Evolutionary conservation across 768 basidiomycete species (phyloP).

Genomic region (Lyophyllum atratum): DNA sequence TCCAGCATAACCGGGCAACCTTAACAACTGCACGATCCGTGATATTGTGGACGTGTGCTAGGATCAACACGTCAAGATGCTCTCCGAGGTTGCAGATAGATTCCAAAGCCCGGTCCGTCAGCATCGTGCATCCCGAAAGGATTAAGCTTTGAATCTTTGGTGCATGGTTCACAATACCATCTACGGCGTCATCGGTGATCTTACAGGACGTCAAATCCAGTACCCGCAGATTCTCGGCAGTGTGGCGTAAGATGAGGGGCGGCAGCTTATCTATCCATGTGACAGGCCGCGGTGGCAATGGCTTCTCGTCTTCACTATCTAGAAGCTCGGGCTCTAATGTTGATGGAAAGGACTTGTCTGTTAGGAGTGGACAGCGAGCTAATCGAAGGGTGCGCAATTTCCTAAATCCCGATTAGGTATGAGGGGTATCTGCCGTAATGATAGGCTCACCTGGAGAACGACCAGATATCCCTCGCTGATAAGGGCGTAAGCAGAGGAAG

Average conservation of each 20-base stretch:
- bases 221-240: constrained; percentile 72
- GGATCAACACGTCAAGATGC: constrained; percentile 75
- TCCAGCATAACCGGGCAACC: constrained; percentile 68
- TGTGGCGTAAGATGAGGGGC: constrained; percentile 62
- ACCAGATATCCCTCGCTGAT: constrained; percentile 81
- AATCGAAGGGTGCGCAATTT: constrained; percentile 76
- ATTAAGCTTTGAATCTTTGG: constrained; percentile 75
- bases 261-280: constrained; percentile 66
- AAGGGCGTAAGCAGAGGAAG: constrained; percentile 68
- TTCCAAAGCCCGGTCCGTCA: constrained; percentile 73
- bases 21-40: constrained; percentile 76
- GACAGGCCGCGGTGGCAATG: constrained; percentile 53
- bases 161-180: constrained; percentile 74
- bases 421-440: constrained; percentile 13
- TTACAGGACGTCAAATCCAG: constrained; percentile 78
- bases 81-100: constrained; percentile 72
- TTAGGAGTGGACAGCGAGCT: constrained; percentile 74
- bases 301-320: constrained; percentile 41
- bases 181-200: constrained; percentile 77
- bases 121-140: constrained; percentile 71
- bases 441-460: constrained; percentile 58
- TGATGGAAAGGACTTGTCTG: constrained; percentile 79
- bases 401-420: constrained; percentile 31
- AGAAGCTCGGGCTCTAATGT: constrained; percentile 29
- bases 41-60: constrained; percentile 79